phyloP scores from a whole-genome alignment of 768 basidiomycete species.

The Termitomyces sp. region DNA sequence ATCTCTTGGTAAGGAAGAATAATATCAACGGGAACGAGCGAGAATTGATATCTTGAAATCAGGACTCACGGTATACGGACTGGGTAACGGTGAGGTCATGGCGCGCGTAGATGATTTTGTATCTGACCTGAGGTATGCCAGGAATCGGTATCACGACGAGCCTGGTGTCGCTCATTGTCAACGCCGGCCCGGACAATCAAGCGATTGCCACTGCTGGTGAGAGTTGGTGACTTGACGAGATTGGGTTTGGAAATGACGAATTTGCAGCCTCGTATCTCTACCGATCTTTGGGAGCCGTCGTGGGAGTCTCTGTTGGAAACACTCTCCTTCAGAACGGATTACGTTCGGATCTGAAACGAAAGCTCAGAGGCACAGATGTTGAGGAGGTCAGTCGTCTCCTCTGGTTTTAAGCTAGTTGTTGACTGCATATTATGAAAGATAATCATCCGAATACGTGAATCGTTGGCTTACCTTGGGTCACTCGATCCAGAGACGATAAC shows the following conservation, averaged over 20 bases:
- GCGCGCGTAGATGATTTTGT: neutral
- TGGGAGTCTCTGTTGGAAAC: slow-evolving; percentile 51
- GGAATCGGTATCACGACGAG: slow-evolving; percentile 51
- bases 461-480: slow-evolving; percentile 39
- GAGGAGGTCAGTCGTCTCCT: slow-evolving; percentile 48
- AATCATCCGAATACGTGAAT: slow-evolving; percentile 43
- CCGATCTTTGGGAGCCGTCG: slow-evolving; percentile 54
- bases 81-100: neutral
- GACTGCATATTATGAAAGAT: slow-evolving; percentile 30
- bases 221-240: slow-evolving; percentile 1
- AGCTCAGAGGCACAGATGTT: slow-evolving; percentile 37
- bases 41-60: neutral
- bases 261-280: slow-evolving; percentile 55
- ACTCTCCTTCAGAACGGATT: slow-evolving; percentile 49
- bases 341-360: slow-evolving; percentile 33
- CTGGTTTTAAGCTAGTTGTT: neutral
- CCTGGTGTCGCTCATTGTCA: slow-evolving; percentile 54
- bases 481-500: slow-evolving; percentile 31
- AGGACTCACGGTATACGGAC: neutral
- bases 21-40: neutral
- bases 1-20: slow-evolving; percentile 30
- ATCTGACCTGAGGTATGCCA: slow-evolving; percentile 9
- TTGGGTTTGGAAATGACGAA: neutral
- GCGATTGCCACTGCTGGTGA: slow-evolving; percentile 59
- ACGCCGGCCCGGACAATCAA: slow-evolving; percentile 54